phyloP scores from a whole-genome alignment of 306 rosid species.

The Abrus pulchellus region DNA sequence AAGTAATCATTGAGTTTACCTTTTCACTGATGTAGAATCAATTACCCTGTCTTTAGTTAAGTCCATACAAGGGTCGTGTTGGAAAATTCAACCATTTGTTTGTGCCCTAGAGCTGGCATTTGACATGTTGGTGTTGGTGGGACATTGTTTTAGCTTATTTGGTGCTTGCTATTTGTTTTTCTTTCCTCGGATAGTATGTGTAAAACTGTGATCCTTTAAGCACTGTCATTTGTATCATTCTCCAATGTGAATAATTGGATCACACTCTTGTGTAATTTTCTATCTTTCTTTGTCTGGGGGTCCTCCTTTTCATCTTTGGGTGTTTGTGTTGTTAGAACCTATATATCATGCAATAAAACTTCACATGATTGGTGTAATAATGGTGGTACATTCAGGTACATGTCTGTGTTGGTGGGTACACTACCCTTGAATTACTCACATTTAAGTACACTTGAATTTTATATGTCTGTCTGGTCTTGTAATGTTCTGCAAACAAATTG shows the following conservation, averaged over 20 bases:
- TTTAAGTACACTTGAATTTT: conserved; percentile 29
- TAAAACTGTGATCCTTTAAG: conserved; percentile 1
- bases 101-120: conserved; percentile 33
- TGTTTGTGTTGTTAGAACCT: conserved; percentile 3
- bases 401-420: conserved; percentile 44
- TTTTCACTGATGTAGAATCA: conserved; percentile 34
- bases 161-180: conserved; percentile 28
- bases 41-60: conserved; percentile 33
- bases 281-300: background rate
- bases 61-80: background rate
- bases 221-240: conserved; percentile 37
- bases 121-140: conserved; percentile 6
- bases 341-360: background rate
- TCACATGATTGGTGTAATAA: conserved; percentile 44
- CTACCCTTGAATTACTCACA: conserved; percentile 37
- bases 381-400: conserved; percentile 43
- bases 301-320: conserved; percentile 2
- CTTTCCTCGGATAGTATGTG: conserved; percentile 6
- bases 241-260: conserved; percentile 46
- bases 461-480: conserved; percentile 1
- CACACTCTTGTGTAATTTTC: background rate
- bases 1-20: conserved; percentile 21
- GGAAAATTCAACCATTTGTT: conserved; percentile 24
- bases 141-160: conserved; percentile 7
- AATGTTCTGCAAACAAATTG: background rate